Conservation (phyloP, 208 protist species). For the Leishmania guyanensis region DNA sequence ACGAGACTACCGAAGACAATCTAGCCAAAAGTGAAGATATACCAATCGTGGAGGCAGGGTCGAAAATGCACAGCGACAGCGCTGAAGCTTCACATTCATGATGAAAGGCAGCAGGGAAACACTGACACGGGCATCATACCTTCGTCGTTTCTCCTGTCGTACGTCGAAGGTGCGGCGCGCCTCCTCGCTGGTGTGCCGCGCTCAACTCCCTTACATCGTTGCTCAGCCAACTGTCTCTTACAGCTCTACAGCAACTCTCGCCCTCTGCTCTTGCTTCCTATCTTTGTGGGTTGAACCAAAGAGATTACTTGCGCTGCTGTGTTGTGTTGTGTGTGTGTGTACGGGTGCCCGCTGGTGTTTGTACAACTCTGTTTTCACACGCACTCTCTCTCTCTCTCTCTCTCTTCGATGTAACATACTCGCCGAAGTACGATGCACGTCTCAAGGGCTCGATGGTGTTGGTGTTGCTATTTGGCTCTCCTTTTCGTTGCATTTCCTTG, state of each 20-base stretch:
- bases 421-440: neutral
- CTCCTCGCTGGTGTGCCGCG: neutral
- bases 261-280: neutral
- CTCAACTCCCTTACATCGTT: neutral
- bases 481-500: neutral
- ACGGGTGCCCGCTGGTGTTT: neutral
- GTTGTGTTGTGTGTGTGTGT: neutral
- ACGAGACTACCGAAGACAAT: constrained; percentile 9
- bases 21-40: constrained; percentile 7
- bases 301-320: neutral
- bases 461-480: neutral
- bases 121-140: neutral
- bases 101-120: neutral
- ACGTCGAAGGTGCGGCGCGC: neutral
- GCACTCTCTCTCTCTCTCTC: neutral
- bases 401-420: constrained; percentile 1
- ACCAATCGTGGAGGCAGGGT: neutral
- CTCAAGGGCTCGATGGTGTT: neutral
- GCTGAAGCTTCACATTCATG: neutral
- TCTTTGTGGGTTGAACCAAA: neutral
- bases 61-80: neutral
- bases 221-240: neutral
- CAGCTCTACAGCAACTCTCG: neutral
- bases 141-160: too few relatives aligned
- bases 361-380: neutral